Evolutionary conservation across 345 rosid genomes (phyloP).

Genomic region (Iberis pinnata): DNA sequence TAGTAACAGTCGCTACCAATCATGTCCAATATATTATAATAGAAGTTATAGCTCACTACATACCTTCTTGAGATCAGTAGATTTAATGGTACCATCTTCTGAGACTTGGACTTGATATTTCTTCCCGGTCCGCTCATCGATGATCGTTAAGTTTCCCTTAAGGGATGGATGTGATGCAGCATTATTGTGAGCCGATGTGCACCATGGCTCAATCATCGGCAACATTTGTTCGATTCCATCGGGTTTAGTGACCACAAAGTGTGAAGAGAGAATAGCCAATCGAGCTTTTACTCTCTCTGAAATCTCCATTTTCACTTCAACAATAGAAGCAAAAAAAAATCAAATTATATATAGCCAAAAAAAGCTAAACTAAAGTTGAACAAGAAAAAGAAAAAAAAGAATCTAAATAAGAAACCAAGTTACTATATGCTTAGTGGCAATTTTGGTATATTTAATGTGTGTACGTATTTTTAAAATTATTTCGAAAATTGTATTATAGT

Average conservation of each 20-base stretch:
- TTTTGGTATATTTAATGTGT: too few relatives aligned
- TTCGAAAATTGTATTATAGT: too few relatives aligned
- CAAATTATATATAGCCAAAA: too few relatives aligned
- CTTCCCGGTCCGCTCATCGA: slow-evolving; percentile 76
- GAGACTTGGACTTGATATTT: slow-evolving; percentile 56
- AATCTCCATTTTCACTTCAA: too few relatives aligned
- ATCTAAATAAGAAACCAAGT: too few relatives aligned
- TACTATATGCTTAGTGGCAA: too few relatives aligned
- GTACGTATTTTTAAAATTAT: too few relatives aligned
- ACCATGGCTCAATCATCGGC: slow-evolving; percentile 38
- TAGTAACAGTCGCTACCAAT: too few relatives aligned
- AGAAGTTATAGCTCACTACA: neutral
- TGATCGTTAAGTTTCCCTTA: slow-evolving; percentile 48
- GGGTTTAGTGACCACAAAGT: slow-evolving; percentile 38
- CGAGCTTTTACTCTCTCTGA: too few relatives aligned
- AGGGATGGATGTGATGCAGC: slow-evolving; percentile 46
- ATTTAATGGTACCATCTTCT: slow-evolving; percentile 59
- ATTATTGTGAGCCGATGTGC: slow-evolving; percentile 40
- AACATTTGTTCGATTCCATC: slow-evolving; percentile 11
- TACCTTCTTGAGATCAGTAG: slow-evolving; percentile 84
- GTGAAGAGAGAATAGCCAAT: slow-evolving; percentile 62
- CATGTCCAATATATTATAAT: neutral
- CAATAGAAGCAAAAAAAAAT: too few relatives aligned
- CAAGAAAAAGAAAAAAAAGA: too few relatives aligned
- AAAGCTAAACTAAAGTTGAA: too few relatives aligned